A percentile compares a stretch with the other conserved stretches of the same genome.
Conservation (phyloP, 805 yeast genomes). For the Ogataea pilisensis region DNA sequence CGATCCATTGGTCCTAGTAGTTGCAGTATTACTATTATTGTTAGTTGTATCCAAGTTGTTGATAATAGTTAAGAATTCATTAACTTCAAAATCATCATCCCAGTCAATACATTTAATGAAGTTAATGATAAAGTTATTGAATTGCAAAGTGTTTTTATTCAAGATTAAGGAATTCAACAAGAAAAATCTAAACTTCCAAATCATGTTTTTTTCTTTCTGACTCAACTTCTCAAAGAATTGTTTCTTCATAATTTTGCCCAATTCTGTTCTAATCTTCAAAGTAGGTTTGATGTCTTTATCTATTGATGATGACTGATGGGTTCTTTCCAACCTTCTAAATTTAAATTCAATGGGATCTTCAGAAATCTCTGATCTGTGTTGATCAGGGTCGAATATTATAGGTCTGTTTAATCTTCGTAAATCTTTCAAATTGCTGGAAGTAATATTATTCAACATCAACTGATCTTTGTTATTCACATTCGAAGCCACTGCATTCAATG, state of each 20-base stretch:
- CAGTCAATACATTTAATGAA: constrained; percentile 85
- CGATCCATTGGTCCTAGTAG: constrained; percentile 4
- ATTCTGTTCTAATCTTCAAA: constrained; percentile 71
- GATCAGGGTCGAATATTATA: constrained; percentile 66
- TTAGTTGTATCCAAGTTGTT: constrained; percentile 25
- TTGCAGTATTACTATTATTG: neutral
- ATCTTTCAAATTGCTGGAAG: constrained; percentile 17
- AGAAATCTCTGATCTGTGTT: constrained; percentile 34
- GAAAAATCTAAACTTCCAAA: constrained; percentile 90
- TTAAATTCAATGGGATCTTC: constrained; percentile 87
- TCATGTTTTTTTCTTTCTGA: constrained; percentile 77
- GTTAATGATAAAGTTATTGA: constrained; percentile 43
- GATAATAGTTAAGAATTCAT: constrained; percentile 57
- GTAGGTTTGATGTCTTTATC: constrained; percentile 89
- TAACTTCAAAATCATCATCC: constrained; percentile 77
- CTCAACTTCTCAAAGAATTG: constrained; percentile 82
- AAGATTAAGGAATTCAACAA: constrained; percentile 49
- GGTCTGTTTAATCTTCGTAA: constrained; percentile 7
- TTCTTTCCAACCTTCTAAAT: constrained; percentile 78
- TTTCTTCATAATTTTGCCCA: constrained; percentile 61
- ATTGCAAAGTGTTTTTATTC: constrained; percentile 31
- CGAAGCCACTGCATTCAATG: constrained; percentile 13
- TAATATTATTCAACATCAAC: constrained; percentile 22
- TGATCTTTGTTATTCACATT: constrained; percentile 18
- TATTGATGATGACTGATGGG: constrained; percentile 68